Conservation (phyloP, 192 early-diverging fungal genomes). For the Backusella mclennaniae region DNA sequence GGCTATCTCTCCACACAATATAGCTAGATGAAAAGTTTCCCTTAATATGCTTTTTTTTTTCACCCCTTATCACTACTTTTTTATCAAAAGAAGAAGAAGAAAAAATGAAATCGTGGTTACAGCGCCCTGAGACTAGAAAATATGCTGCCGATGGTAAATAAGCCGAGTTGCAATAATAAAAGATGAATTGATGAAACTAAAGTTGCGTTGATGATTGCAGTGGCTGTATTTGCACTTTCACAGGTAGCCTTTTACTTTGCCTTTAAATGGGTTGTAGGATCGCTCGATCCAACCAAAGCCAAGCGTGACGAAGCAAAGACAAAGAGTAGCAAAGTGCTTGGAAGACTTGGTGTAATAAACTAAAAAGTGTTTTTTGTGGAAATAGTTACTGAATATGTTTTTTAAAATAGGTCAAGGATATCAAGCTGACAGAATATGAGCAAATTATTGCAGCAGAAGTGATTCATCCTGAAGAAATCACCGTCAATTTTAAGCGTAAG, state of each 20-base stretch:
- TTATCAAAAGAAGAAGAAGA: background rate
- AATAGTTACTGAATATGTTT: background rate
- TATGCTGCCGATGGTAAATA: constrained; percentile 40
- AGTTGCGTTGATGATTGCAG: constrained; percentile 28
- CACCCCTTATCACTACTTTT: background rate
- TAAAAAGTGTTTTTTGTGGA: background rate
- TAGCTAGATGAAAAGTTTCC: background rate
- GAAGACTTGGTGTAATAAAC: constrained; percentile 61
- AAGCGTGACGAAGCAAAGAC: constrained; percentile 75
- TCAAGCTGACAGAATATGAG: constrained; percentile 92
- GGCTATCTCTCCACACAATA: background rate
- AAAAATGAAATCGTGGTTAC: constrained; percentile 33
- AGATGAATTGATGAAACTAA: background rate
- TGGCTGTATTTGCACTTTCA: constrained; percentile 80
- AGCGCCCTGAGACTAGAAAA: constrained; percentile 40
- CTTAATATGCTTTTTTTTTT: background rate
- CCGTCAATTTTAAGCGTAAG: constrained; percentile 76
- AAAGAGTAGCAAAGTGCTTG: constrained; percentile 69
- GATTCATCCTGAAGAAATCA: constrained; percentile 89
- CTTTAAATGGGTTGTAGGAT: constrained; percentile 79
- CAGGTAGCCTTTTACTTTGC: constrained; percentile 88
- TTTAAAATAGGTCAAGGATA: constrained; percentile 48
- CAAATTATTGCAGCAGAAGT: constrained; percentile 93
- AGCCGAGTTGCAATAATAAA: background rate
- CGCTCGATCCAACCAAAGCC: constrained; percentile 65